These are phyloP conservation scores for Boletus speciosus DNA, from an alignment of 768 basidiomycete species.

Conservation along the genomic window DNA sequence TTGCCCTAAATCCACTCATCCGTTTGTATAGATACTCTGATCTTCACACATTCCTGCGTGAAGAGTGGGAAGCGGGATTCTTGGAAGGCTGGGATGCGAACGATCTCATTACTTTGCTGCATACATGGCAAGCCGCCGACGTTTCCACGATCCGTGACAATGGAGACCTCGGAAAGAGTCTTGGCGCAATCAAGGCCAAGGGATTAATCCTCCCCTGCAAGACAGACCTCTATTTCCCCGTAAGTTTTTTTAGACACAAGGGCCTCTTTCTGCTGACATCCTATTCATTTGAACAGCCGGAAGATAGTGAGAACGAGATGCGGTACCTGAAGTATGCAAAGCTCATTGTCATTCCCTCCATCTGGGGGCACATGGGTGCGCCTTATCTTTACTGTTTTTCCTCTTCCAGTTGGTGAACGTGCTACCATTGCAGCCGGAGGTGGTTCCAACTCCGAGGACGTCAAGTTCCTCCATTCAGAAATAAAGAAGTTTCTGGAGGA, in stretches of 20 bases:
- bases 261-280: background rate
- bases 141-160: conserved; percentile 42
- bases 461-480: conserved; percentile 40
- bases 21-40: conserved; percentile 38
- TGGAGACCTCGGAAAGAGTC: conserved; percentile 39
- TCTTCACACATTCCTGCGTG: conserved; percentile 47
- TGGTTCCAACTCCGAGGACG: conserved; percentile 38
- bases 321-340: conserved; percentile 38
- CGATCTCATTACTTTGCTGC: conserved; percentile 45
- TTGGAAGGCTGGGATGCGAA: conserved; percentile 52
- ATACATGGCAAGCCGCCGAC: conserved; percentile 50
- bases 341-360: conserved; percentile 49
- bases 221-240: conserved; percentile 58
- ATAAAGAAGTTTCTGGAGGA: conserved; percentile 47
- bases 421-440: conserved; percentile 38
- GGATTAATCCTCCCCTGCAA: conserved; percentile 58
- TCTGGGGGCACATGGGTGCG: conserved; percentile 56
- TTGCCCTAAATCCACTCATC: background rate
- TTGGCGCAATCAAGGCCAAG: conserved; percentile 45
- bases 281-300: conserved; percentile 36
- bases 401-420: background rate
- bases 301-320: conserved; percentile 50
- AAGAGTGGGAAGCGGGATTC: conserved; percentile 48
- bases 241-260: conserved; percentile 13
- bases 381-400: background rate